Conservation (phyloP, 345 rosid genomes). For the Psidium friedrichsthalianum region DNA sequence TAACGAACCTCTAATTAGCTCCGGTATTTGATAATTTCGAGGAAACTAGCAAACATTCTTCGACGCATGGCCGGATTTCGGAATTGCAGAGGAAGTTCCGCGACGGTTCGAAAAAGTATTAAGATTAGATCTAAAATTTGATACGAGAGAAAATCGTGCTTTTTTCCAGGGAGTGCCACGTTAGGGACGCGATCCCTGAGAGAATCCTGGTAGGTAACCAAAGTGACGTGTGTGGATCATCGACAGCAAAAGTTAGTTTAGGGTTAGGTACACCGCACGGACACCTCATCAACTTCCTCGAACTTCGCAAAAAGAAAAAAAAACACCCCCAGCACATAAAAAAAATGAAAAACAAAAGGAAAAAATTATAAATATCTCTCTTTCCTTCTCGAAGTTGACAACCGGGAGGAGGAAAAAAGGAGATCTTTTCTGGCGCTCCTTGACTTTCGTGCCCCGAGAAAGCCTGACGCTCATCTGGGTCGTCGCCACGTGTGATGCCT, state of each 20-base stretch:
- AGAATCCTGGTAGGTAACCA: background rate
- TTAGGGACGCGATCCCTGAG: background rate
- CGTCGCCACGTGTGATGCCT: background rate
- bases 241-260: background rate
- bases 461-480: background rate
- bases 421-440: background rate
- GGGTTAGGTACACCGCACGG: background rate
- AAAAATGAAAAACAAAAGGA: background rate
- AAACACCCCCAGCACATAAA: no score
- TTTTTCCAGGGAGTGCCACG: background rate
- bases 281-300: background rate
- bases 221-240: background rate
- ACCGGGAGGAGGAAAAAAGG: background rate
- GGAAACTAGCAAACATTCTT: background rate
- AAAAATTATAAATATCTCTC: background rate
- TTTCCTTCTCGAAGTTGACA: background rate
- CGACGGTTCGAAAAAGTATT: background rate
- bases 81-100: background rate
- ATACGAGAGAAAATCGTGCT: no score
- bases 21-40: rapidly evolving
- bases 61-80: background rate
- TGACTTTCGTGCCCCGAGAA: background rate
- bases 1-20: no score
- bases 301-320: background rate
- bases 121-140: background rate